Evolutionary conservation across 805 yeast species (phyloP).

Genomic region (Nakazawaea wyomingensis): DNA sequence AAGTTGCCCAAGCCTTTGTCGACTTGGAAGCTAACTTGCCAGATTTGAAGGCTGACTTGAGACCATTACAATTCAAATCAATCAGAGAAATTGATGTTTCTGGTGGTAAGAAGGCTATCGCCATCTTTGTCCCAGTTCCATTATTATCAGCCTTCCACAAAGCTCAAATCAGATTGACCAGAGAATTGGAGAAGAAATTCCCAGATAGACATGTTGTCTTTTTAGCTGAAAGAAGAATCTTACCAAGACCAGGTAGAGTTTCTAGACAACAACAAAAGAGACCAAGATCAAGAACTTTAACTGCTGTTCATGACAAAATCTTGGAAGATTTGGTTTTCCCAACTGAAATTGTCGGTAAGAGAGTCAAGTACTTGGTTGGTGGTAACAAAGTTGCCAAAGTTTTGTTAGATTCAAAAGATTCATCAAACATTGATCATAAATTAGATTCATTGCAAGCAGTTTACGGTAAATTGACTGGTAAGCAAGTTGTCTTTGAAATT

Average conservation of each 20-base stretch:
- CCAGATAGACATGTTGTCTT: constrained; percentile 99
- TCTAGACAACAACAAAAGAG: constrained; percentile 95
- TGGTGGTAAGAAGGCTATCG: constrained; percentile 98
- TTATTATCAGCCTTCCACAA: constrained; percentile 88
- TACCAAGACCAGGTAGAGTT: constrained; percentile 97
- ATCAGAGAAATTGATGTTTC: constrained; percentile 96
- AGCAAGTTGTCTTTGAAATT: constrained; percentile 98
- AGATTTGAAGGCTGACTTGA: constrained; percentile 95
- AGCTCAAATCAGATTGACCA: constrained; percentile 95
- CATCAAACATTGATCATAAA: constrained; percentile 95
- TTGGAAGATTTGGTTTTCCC: constrained; percentile 99
- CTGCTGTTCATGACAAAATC: constrained; percentile 97
- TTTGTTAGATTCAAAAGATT: constrained; percentile 96
- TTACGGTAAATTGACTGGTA: constrained; percentile 98
- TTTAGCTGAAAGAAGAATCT: constrained; percentile 99
- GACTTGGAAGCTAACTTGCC: constrained; percentile 93
- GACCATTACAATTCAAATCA: constrained; percentile 98
- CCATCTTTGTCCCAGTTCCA: constrained; percentile 97
- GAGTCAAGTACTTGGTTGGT: constrained; percentile 98
- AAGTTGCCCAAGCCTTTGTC: constrained; percentile 97
- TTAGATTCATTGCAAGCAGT: constrained; percentile 98
- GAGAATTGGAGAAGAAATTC: constrained; percentile 99
- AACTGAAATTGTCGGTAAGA: constrained; percentile 98
- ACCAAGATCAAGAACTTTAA: constrained; percentile 99
- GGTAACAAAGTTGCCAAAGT: constrained; percentile 98